phyloP scores from a whole-genome alignment of 2,329 filamentous ascomycete genomes.

The Venturia carpophila region DNA sequence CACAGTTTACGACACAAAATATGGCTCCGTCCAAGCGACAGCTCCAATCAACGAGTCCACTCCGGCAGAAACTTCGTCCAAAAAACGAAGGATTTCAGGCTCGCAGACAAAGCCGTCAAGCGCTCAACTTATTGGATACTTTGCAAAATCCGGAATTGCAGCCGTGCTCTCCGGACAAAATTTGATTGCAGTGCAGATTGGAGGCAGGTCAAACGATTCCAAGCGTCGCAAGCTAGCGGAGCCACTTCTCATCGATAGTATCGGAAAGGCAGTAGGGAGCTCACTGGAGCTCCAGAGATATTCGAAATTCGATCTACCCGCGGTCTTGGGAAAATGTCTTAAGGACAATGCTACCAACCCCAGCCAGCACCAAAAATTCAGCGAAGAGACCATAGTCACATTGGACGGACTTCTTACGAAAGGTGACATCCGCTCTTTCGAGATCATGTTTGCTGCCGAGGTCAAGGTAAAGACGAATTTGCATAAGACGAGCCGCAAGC shows the following conservation, averaged over 20 bases:
- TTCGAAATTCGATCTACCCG: conserved; percentile 5
- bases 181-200: conserved; percentile 57
- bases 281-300: conserved; percentile 25
- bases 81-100: conserved; percentile 28
- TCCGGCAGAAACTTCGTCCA: conserved; percentile 21
- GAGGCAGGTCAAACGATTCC: conserved; percentile 25
- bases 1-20: conserved; percentile 57
- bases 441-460: conserved; percentile 32
- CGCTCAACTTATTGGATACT: conserved; percentile 37
- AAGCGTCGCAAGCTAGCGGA: conserved; percentile 32
- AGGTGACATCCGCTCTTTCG: conserved; percentile 35
- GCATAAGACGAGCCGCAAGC: conserved; percentile 18
- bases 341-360: conserved; percentile 10
- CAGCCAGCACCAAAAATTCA: background rate
- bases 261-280: conserved; percentile 50
- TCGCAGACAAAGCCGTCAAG: background rate
- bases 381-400: conserved; percentile 16
- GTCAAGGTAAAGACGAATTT: conserved; percentile 30
- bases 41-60: conserved; percentile 27
- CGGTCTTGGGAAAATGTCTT: background rate
- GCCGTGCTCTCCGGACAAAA: conserved; percentile 57
- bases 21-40: conserved; percentile 44
- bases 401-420: conserved; percentile 31
- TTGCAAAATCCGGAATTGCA: conserved; percentile 58
- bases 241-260: conserved; percentile 63